Evolutionary conservation across 768 basidiomycete genomes (phyloP).

Genomic region (Rhodotorula graminis): DNA sequence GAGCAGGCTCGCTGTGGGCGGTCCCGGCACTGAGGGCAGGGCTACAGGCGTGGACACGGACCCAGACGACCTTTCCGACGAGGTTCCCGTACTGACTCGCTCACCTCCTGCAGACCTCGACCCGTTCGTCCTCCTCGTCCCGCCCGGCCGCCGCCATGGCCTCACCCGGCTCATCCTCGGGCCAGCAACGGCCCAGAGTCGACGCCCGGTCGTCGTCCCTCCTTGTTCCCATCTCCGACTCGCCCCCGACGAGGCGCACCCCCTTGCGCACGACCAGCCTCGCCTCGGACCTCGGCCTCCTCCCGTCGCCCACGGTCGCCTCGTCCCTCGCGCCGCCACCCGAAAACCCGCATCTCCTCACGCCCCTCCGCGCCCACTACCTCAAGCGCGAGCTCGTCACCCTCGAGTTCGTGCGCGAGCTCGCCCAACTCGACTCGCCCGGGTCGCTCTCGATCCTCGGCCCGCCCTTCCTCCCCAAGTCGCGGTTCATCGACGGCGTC

Average conservation of each 20-base stretch:
- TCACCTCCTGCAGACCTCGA: no score
- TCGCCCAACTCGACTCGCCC: constrained; percentile 58
- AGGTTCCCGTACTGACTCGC: no score
- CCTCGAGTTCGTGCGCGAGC: constrained; percentile 76
- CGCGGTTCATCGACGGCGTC: constrained; percentile 57
- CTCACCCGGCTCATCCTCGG: neutral
- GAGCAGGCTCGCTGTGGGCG: no score
- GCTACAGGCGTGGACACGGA: no score
- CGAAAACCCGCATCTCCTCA: constrained; percentile 49
- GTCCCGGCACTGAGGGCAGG: no score
- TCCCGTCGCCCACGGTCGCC: constrained; percentile 26
- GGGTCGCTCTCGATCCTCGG: constrained; percentile 76
- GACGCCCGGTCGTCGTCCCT: constrained; percentile 6
- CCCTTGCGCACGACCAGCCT: constrained; percentile 19
- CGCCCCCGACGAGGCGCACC: neutral
- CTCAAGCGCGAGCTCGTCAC: constrained; percentile 92
- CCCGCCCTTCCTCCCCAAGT: constrained; percentile 63
- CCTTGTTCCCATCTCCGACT: constrained; percentile 8
- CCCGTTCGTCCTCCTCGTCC: neutral
- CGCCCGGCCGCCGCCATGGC: neutral
- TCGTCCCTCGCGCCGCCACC: constrained; percentile 12
- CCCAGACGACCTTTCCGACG: no score
- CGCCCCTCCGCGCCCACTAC: constrained; percentile 90
- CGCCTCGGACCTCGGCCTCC: constrained; percentile 27
- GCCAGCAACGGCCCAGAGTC: neutral